Percentiles rank a stretch among this genome's conserved stretches.
Evolutionary conservation across 2,329 filamentous ascomycete genomes (phyloP).

Genomic region (Alternaria sp.): DNA sequence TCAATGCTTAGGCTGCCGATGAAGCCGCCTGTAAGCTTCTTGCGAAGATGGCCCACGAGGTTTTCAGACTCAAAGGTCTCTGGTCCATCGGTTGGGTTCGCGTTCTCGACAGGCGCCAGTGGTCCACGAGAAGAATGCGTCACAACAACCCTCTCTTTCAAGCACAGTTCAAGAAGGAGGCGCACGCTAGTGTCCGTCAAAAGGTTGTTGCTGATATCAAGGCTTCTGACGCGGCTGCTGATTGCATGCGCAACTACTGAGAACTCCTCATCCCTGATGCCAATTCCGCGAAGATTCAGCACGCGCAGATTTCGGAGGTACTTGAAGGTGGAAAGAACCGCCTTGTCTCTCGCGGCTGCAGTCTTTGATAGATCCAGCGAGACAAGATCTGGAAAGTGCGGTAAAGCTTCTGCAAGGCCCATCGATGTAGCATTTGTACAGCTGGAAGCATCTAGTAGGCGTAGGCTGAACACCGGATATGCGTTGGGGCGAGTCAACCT

Average conservation of each 20-base stretch:
- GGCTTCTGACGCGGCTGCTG: slow-evolving; percentile 58
- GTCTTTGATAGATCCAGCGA: slow-evolving; percentile 67
- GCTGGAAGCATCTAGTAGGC: slow-evolving; percentile 62
- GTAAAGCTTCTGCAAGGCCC: slow-evolving; percentile 59
- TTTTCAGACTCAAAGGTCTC: slow-evolving; percentile 49
- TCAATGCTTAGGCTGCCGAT: slow-evolving; percentile 63
- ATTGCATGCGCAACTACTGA: slow-evolving; percentile 61
- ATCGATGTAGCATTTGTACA: slow-evolving; percentile 65
- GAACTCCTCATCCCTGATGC: slow-evolving; percentile 61
- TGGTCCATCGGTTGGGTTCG: slow-evolving; percentile 45
- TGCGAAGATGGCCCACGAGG: slow-evolving; percentile 60
- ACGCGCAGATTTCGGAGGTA: slow-evolving; percentile 61
- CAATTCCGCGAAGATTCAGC: slow-evolving; percentile 62
- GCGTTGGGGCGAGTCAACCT: slow-evolving; percentile 26
- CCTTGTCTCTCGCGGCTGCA: slow-evolving; percentile 55
- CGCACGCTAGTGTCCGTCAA: slow-evolving; percentile 63
- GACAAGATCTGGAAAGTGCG: slow-evolving; percentile 60
- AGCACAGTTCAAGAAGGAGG: slow-evolving; percentile 59
- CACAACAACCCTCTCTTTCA: slow-evolving; percentile 41
- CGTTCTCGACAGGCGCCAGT: slow-evolving; percentile 30
- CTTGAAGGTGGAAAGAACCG: slow-evolving; percentile 56
- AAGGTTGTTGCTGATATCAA: slow-evolving; percentile 64
- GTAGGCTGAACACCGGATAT: slow-evolving; percentile 55
- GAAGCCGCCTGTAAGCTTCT: slow-evolving; percentile 48
- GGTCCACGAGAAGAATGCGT: slow-evolving; percentile 18